Evolutionary conservation across 371 early-diverging fungal species (phyloP).

Genomic region (Capillidium rhysosporum): DNA sequence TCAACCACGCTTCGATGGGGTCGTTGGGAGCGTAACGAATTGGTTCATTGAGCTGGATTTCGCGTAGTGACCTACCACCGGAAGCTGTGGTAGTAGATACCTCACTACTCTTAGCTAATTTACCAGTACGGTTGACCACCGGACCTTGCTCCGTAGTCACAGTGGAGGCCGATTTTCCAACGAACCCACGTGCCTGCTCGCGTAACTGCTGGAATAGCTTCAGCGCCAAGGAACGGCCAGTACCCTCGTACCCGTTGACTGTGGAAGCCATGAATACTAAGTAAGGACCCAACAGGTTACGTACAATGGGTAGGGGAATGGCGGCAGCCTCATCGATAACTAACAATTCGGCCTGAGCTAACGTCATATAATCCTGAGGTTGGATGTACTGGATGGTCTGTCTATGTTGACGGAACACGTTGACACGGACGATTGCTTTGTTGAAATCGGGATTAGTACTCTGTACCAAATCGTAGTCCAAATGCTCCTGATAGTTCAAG

Average conservation of each 20-base stretch:
- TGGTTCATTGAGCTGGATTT: constrained; percentile 83
- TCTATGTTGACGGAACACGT: constrained; percentile 90
- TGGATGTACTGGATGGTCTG: constrained; percentile 97
- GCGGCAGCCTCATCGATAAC: constrained; percentile 99
- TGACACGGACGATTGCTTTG: constrained; percentile 87
- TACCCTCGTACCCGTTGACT: constrained; percentile 99
- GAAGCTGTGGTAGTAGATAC: constrained; percentile 17
- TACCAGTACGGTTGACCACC: constrained; percentile 31
- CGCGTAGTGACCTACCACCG: constrained; percentile 63
- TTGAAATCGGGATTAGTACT: constrained; percentile 85
- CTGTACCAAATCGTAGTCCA: constrained; percentile 95
- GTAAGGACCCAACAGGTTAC: constrained; percentile 80
- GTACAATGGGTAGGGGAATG: constrained; percentile 88
- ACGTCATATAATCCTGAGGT: constrained; percentile 78
- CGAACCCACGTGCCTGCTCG: constrained; percentile 70
- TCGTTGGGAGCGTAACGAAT: constrained; percentile 90
- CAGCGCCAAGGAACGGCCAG: constrained; percentile 91
- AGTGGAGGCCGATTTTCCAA: constrained; percentile 24
- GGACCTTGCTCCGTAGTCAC: constrained; percentile 20
- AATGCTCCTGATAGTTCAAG: constrained; percentile 90
- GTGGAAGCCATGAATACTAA: constrained; percentile 98
- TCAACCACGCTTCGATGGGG: constrained; percentile 94
- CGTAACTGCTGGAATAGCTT: constrained; percentile 87
- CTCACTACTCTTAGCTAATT: constrained; percentile 16
- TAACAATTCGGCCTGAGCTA: constrained; percentile 91